These are phyloP conservation scores for Boletus huronensis DNA, from an alignment of 768 basidiomycete genomes.

Conservation along the genomic window DNA sequence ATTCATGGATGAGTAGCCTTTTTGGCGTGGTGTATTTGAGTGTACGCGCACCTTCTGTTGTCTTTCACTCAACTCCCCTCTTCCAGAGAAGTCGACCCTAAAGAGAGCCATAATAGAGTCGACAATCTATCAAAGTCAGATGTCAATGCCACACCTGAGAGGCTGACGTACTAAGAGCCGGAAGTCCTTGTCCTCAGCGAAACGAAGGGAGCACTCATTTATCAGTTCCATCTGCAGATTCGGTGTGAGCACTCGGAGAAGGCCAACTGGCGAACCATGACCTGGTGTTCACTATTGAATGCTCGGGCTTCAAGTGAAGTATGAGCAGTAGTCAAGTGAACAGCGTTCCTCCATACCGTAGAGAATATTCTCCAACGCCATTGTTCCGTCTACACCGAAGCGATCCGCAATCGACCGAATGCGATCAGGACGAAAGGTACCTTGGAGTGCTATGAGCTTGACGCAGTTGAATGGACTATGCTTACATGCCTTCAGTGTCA, in stretches of 20 bases:
- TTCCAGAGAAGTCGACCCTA: conserved; percentile 87
- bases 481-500: conserved; percentile 69
- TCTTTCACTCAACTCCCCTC: conserved; percentile 91
- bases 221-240: conserved; percentile 78
- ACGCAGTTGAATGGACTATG: conserved; percentile 4
- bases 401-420: conserved; percentile 88
- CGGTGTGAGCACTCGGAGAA: conserved; percentile 5
- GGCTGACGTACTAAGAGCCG: conserved; percentile 53
- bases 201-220: conserved; percentile 82
- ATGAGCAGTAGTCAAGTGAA: conserved; percentile 4
- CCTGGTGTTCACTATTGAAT: conserved; percentile 91
- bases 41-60: conserved; percentile 70
- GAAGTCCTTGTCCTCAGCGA: conserved; percentile 87
- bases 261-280: conserved; percentile 23
- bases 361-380: conserved; percentile 88
- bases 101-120: conserved; percentile 98
- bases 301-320: conserved; percentile 59
- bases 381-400: conserved; percentile 87
- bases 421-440: conserved; percentile 94
- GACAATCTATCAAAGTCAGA: conserved; percentile 58
- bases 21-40: not conserved
- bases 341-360: conserved; percentile 52
- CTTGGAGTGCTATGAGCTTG: conserved; percentile 37
- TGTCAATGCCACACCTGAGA: not conserved
- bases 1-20: conserved; percentile 11